Percentiles rank a stretch among this genome's conserved stretches.
Evolutionary conservation across 257 asterid genomes (phyloP).

Genomic region (Rauvolfia tetraphylla): DNA sequence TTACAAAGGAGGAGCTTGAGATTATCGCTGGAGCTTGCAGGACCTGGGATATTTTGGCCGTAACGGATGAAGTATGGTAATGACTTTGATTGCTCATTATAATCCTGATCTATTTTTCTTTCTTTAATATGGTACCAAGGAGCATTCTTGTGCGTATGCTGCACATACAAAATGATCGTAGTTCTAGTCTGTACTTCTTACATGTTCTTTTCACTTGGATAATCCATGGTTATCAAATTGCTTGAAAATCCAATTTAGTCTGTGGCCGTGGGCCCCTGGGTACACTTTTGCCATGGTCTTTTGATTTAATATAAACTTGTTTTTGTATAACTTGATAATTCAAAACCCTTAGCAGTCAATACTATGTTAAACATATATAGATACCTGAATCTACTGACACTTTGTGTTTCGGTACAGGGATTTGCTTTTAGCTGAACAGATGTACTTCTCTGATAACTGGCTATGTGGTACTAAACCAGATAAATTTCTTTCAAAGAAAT

Average conservation of each 20-base stretch:
- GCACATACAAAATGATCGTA: not conserved
- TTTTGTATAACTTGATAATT: not conserved
- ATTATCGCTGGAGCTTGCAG: slow-evolving; percentile 77
- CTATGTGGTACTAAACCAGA: not conserved
- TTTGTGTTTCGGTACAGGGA: not conserved
- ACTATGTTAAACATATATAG: not conserved
- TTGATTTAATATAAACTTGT: not conserved
- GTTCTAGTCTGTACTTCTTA: not conserved
- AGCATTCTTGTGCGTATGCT: slow-evolving; percentile 3
- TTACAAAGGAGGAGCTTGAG: slow-evolving; percentile 73
- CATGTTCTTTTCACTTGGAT: not conserved
- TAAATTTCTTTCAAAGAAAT: not conserved
- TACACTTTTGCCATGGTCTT: not conserved
- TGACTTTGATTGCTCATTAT: slow-evolving; percentile 3
- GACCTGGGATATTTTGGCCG: slow-evolving; percentile 64
- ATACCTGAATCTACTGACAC: not conserved
- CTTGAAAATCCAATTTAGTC: not conserved
- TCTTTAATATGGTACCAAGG: not conserved
- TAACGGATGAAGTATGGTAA: slow-evolving; percentile 82
- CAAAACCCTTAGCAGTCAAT: not conserved
- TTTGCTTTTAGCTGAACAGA: not conserved
- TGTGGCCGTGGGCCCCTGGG: too few species aligned
- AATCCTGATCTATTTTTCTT: not conserved
- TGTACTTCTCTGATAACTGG: not conserved
- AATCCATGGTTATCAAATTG: not conserved